Conservation (phyloP, 768 basidiomycete species). For the Serendipita sp. region DNA sequence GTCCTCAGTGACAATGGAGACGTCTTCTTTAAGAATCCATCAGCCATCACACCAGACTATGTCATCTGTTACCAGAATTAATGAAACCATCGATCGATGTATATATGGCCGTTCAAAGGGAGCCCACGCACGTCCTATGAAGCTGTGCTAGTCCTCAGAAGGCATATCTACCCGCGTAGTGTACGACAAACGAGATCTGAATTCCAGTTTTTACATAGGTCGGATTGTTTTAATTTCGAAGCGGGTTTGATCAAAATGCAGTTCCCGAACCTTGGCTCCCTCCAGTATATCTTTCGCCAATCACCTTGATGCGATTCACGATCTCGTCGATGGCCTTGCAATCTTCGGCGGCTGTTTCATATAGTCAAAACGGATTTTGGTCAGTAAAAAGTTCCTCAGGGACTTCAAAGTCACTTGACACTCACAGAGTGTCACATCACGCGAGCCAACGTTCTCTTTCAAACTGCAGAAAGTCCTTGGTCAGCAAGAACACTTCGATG, state of each 20-base stretch:
- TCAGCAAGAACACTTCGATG: no score
- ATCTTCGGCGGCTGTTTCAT: conserved; percentile 11
- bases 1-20: not conserved
- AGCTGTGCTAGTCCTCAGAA: no score
- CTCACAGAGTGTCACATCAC: conserved; percentile 13
- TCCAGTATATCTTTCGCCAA: not conserved
- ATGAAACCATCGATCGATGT: no score
- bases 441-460: conserved; percentile 14
- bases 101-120: no score
- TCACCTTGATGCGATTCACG: not conserved
- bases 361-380: not conserved
- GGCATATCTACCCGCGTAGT: no score
- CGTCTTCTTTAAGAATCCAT: not conserved
- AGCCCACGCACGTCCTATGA: no score
- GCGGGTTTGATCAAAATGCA: not conserved
- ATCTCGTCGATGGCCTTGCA: conserved; percentile 15
- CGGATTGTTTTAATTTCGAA: no score
- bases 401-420: not conserved
- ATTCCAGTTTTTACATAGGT: no score
- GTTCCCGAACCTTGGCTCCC: not conserved
- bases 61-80: not conserved
- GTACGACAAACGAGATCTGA: no score
- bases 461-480: not conserved
- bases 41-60: not conserved
- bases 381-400: not conserved